Percentiles rank a stretch among this genome's conserved stretches.
Conservation (phyloP, 371 early-diverging fungal genomes). For the Dinochytrium kinnereticum region DNA sequence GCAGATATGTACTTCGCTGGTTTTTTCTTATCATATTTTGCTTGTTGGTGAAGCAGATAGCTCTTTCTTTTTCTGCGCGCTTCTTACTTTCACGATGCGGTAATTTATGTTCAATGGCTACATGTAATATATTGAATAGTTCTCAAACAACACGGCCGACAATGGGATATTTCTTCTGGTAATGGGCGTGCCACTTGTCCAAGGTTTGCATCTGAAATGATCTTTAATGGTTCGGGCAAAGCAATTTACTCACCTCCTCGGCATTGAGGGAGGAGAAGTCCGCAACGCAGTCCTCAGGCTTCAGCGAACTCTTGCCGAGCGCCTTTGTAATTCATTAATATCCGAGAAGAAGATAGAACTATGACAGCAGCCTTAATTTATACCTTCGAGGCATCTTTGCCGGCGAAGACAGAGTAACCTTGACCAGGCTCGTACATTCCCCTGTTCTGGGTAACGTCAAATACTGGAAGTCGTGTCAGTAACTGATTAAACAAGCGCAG, state of each 20-base stretch:
- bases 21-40: not conserved
- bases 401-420: slow-evolving; percentile 90
- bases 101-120: not conserved
- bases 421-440: slow-evolving; percentile 83
- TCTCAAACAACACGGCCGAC: slow-evolving; percentile 61
- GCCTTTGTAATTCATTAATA: no score
- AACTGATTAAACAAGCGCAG: not conserved
- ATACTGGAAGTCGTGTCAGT: slow-evolving; percentile 58
- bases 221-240: slow-evolving; percentile 5
- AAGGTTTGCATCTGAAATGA: slow-evolving; percentile 64
- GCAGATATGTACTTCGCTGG: not conserved
- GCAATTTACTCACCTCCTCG: slow-evolving; percentile 60
- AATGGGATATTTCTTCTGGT: slow-evolving; percentile 76
- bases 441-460: slow-evolving; percentile 77
- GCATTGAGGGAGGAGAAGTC: slow-evolving; percentile 69
- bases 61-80: not conserved
- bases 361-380: not conserved
- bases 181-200: slow-evolving; percentile 79
- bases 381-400: slow-evolving; percentile 74
- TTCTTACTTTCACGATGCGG: slow-evolving; percentile 6
- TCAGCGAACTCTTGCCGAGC: slow-evolving; percentile 75
- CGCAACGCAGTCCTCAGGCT: slow-evolving; percentile 74
- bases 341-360: not conserved
- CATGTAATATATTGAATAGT: slow-evolving; percentile 1
- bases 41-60: not conserved